Evolutionary conservation across 2,329 filamentous ascomycete genomes (phyloP).

Genomic region (Ceratocystis destructans): DNA sequence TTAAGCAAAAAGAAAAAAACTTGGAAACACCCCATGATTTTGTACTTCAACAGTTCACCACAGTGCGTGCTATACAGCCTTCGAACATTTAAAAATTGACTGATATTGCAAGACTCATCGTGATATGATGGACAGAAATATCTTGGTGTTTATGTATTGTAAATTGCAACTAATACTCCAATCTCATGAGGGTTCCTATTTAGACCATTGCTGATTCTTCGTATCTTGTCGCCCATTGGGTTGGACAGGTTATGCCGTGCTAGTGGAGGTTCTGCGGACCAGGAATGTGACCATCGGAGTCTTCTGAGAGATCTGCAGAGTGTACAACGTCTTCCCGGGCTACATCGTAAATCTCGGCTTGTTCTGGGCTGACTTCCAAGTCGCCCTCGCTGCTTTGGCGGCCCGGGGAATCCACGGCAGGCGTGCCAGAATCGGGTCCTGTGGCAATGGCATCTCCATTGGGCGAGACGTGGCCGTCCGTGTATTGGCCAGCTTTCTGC

Average conservation of each 20-base stretch:
- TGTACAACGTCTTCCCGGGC: neutral
- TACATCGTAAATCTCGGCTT: neutral
- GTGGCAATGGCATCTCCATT: neutral
- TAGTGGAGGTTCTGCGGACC: neutral
- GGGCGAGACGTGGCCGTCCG: neutral
- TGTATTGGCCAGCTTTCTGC: neutral
- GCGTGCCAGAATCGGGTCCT: neutral
- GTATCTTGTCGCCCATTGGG: no score
- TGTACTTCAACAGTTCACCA: neutral
- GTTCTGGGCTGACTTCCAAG: neutral
- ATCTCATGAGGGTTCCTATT: neutral
- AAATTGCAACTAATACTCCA: neutral
- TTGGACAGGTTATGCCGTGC: neutral
- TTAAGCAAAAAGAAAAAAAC: slow-evolving; percentile 10
- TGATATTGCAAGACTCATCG: neutral
- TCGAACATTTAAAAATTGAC: no score
- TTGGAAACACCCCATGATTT: slow-evolving; percentile 6
- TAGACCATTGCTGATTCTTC: neutral
- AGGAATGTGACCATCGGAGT: neutral
- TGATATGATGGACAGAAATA: neutral
- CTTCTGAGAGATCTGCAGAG: neutral
- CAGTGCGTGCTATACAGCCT: no score
- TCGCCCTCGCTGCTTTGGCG: neutral
- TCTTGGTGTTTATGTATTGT: neutral
- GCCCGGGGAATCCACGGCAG: neutral